Evolutionary conservation across 1,284 basidiomycete genomes (phyloP).

Genomic region (Fistulina hepatica): DNA sequence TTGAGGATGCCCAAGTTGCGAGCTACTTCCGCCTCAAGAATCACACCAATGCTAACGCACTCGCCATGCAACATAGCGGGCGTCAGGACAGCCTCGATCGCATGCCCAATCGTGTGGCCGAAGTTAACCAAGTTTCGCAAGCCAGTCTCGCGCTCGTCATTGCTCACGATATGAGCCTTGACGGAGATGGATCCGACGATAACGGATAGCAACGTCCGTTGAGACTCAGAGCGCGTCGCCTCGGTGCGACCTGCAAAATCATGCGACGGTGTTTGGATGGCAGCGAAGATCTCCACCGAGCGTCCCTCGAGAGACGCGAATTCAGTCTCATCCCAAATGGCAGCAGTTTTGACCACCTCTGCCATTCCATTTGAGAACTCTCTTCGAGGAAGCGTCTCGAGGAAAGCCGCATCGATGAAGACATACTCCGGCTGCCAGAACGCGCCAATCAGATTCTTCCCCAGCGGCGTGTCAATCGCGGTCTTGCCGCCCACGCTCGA

Average conservation of each 20-base stretch:
- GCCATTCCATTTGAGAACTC: slow-evolving; percentile 99
- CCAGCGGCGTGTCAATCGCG: slow-evolving; percentile 87
- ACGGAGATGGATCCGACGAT: slow-evolving; percentile 84
- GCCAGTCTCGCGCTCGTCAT: slow-evolving; percentile 91
- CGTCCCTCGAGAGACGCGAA: slow-evolving; percentile 81
- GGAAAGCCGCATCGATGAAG: slow-evolving; percentile 95
- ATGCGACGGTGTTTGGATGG: slow-evolving; percentile 64
- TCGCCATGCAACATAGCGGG: slow-evolving; percentile 90
- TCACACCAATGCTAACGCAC: slow-evolving; percentile 83
- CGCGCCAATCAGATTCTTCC: slow-evolving; percentile 96
- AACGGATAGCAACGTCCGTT: slow-evolving; percentile 71
- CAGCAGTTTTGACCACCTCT: slow-evolving; percentile 97
- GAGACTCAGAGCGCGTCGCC: slow-evolving; percentile 60
- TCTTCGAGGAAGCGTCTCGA: slow-evolving; percentile 84
- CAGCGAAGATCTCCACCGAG: slow-evolving; percentile 74
- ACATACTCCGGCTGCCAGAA: slow-evolving; percentile 98
- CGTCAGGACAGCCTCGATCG: slow-evolving; percentile 88
- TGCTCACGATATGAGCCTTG: slow-evolving; percentile 90
- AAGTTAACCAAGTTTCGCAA: slow-evolving; percentile 96
- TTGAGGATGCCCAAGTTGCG: slow-evolving; percentile 77
- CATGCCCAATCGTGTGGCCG: slow-evolving; percentile 89
- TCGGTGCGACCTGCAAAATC: slow-evolving; percentile 52
- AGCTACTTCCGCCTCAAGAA: slow-evolving; percentile 87
- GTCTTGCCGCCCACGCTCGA: slow-evolving; percentile 97
- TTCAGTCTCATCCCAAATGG: slow-evolving; percentile 87